A percentile compares a stretch with the other conserved stretches of the same genome.
These are phyloP conservation scores for Penicillium italicum DNA, from an alignment of 2,329 filamentous ascomycete genomes.

Conservation along the genomic window DNA sequence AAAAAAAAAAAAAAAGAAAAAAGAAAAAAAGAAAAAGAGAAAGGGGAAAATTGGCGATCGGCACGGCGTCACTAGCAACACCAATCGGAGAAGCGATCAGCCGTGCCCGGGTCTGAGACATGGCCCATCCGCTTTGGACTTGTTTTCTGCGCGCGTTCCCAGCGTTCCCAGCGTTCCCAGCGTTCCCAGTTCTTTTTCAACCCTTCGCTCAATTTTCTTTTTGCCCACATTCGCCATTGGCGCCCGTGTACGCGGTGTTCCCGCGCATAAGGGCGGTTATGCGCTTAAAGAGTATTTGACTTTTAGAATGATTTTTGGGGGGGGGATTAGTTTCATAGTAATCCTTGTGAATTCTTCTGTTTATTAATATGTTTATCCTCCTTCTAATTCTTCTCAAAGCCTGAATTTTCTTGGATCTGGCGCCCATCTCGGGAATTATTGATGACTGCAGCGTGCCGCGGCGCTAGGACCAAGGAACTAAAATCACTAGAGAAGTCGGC, in stretches of 20 bases:
- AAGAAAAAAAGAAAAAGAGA: constrained; percentile 4
- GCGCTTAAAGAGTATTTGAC: background rate
- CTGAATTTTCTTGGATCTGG: background rate
- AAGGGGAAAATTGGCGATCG: constrained; percentile 36
- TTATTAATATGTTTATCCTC: background rate
- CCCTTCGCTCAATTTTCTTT: background rate
- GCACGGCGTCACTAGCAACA: constrained; percentile 28
- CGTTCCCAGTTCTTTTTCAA: background rate
- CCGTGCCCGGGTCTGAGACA: constrained; percentile 27
- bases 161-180: too few relatives aligned
- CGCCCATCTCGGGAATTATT: constrained; percentile 10
- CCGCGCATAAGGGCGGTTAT: constrained; percentile 10
- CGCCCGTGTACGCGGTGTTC: constrained; percentile 4
- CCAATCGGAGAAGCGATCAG: constrained; percentile 26
- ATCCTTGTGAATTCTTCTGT: background rate
- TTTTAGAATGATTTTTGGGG: background rate
- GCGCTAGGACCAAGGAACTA: constrained; percentile 11
- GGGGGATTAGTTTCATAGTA: fast-evolving
- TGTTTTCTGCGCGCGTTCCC: constrained; percentile 3
- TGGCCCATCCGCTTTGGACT: background rate
- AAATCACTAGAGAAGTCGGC: constrained; percentile 2
- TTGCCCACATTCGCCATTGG: constrained; percentile 4
- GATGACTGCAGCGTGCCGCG: constrained; percentile 14
- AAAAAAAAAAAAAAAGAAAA: background rate
- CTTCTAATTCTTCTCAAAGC: background rate